Evolutionary conservation across 345 rosid genomes (phyloP).

Genomic region (Luvunga scandens): DNA sequence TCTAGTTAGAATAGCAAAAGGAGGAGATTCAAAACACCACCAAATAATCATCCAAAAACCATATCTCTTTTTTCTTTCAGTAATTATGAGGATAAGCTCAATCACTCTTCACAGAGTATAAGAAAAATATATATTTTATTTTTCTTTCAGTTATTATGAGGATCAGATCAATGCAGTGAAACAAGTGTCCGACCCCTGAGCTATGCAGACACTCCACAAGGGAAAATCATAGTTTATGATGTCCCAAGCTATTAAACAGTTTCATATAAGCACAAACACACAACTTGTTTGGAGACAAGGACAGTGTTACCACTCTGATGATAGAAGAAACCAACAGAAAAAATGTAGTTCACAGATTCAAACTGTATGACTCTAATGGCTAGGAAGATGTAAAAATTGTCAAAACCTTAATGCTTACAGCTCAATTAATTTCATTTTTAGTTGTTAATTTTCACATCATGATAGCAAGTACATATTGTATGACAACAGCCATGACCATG

Average conservation of each 20-base stretch:
- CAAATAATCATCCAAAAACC: background rate
- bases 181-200: background rate
- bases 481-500: too few relatives aligned
- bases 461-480: background rate
- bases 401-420: background rate
- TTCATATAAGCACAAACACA: background rate
- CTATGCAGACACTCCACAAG: background rate
- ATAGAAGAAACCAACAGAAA: background rate
- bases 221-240: background rate
- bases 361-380: background rate
- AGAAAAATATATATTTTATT: too few relatives aligned
- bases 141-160: too few relatives aligned
- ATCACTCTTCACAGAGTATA: background rate
- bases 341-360: background rate
- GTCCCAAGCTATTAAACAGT: background rate
- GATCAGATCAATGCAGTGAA: background rate
- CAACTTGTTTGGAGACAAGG: background rate
- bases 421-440: background rate
- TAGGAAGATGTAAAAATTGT: background rate
- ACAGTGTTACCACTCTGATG: background rate
- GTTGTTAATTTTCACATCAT: background rate
- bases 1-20: background rate
- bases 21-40: background rate
- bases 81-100: background rate
- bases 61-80: background rate